Conservation (phyloP, 2,329 filamentous ascomycete genomes). For the Beauveria varroae region DNA sequence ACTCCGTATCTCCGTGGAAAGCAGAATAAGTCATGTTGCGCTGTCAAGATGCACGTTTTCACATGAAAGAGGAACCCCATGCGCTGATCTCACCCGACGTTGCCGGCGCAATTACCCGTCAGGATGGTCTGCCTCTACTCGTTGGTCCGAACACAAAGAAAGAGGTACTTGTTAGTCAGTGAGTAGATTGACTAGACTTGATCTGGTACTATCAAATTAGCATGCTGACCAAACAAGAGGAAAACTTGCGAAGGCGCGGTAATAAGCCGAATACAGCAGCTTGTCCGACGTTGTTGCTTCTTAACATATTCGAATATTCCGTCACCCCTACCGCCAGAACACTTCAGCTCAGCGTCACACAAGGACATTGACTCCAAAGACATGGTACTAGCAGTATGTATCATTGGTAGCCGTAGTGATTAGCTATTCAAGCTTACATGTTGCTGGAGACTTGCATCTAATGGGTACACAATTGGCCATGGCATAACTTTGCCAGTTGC, state of each 20-base stretch:
- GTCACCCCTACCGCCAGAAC: not conserved
- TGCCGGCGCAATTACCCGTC: not conserved
- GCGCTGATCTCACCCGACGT: not conserved
- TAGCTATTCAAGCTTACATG: not conserved
- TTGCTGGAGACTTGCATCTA: not conserved
- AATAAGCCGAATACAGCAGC: not conserved
- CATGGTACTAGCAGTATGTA: not conserved
- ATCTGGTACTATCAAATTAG: too few relatives aligned
- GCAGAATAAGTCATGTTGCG: not conserved
- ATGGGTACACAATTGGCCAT: not conserved
- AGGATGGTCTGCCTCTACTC: too few relatives aligned
- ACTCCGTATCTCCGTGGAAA: not conserved
- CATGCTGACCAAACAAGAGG: too few relatives aligned
- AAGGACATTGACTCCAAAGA: too few relatives aligned
- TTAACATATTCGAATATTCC: not conserved
- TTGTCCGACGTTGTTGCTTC: not conserved
- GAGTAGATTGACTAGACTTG: too few relatives aligned
- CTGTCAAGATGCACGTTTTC: not conserved
- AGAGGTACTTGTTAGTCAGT: not conserved
- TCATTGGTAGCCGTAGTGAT: not conserved
- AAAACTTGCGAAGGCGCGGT: too few relatives aligned
- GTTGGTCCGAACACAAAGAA: not conserved
- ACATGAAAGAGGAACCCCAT: not conserved
- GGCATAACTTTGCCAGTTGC: not conserved
- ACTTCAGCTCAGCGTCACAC: too few relatives aligned